Evolutionary conservation across 1,284 basidiomycete species (phyloP).

Genomic region (Marasmius sp.): DNA sequence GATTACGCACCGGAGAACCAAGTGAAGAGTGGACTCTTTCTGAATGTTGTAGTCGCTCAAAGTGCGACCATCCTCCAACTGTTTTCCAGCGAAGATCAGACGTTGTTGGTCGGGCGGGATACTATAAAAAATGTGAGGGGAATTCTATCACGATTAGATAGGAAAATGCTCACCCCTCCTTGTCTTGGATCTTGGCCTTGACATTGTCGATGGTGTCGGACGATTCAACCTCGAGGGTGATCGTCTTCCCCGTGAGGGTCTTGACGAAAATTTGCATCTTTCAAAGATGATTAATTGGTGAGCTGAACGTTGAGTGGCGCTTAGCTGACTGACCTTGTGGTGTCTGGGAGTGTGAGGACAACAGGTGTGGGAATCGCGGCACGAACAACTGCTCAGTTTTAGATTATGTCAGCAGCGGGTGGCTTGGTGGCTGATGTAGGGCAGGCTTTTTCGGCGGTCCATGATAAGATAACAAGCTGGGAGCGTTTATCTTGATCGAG

Average conservation of each 20-base stretch:
- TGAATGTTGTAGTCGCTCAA: slow-evolving; percentile 98
- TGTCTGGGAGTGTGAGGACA: background rate
- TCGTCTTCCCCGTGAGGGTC: slow-evolving; percentile 96
- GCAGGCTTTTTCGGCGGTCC: background rate
- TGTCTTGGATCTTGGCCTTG: slow-evolving; percentile 90
- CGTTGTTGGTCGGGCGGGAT: slow-evolving; percentile 94
- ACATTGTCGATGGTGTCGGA: slow-evolving; percentile 95
- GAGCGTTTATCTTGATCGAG: too few species aligned
- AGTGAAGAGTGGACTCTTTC: slow-evolving; percentile 98
- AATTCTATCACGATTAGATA: background rate
- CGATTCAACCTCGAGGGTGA: slow-evolving; percentile 98
- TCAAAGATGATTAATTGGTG: slow-evolving; percentile 4
- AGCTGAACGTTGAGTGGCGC: background rate
- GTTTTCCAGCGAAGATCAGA: slow-evolving; percentile 94
- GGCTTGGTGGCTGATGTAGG: background rate
- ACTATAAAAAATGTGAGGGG: slow-evolving; percentile 31
- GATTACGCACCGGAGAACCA: slow-evolving; percentile 84
- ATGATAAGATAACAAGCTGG: too few species aligned
- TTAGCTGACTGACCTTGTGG: background rate
- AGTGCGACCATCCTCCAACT: slow-evolving; percentile 95
- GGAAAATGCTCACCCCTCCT: slow-evolving; percentile 69
- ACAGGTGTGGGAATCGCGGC: background rate
- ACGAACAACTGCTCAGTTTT: background rate
- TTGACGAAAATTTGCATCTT: slow-evolving; percentile 95
- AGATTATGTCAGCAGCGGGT: background rate